These are phyloP conservation scores for Citrus mangshanensis DNA, from an alignment of 345 rosid species.

Conservation along the genomic window DNA sequence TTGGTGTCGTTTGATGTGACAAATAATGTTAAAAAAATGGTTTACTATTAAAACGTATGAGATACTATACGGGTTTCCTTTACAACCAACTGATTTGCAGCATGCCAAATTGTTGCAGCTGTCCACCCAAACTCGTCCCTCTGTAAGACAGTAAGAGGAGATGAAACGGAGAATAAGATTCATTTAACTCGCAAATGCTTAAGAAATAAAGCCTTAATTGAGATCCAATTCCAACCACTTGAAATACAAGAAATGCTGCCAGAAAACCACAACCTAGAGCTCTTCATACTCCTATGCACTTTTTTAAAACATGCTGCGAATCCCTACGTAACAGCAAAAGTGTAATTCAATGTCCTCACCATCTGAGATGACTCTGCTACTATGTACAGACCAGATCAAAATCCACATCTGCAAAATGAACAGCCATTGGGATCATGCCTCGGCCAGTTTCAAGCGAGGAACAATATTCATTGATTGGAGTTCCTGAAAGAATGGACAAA, in stretches of 20 bases:
- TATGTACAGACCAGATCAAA: not conserved
- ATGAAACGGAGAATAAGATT: too few species aligned
- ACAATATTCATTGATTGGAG: conserved; percentile 82
- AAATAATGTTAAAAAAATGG: too few species aligned
- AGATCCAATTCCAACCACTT: not conserved
- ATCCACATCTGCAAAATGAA: not conserved
- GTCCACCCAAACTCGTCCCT: too few species aligned
- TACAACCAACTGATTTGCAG: too few species aligned
- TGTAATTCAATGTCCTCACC: not conserved
- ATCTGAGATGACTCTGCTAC: not conserved
- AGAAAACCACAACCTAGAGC: not conserved
- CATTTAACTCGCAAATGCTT: not conserved
- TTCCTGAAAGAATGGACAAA: conserved; percentile 42
- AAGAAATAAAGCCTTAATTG: not conserved
- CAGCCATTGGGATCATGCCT: conserved; percentile 37
- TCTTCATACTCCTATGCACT: not conserved
- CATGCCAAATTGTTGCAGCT: too few species aligned
- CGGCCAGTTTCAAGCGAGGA: conserved; percentile 57
- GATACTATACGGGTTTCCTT: too few species aligned
- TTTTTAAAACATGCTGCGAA: not conserved
- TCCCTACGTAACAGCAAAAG: not conserved
- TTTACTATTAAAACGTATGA: too few species aligned
- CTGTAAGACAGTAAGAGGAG: not conserved
- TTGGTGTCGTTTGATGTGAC: too few species aligned
- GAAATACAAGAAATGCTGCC: not conserved